Evolutionary conservation across 345 rosid genomes (phyloP).

Genomic region (Carallia brachiata): DNA sequence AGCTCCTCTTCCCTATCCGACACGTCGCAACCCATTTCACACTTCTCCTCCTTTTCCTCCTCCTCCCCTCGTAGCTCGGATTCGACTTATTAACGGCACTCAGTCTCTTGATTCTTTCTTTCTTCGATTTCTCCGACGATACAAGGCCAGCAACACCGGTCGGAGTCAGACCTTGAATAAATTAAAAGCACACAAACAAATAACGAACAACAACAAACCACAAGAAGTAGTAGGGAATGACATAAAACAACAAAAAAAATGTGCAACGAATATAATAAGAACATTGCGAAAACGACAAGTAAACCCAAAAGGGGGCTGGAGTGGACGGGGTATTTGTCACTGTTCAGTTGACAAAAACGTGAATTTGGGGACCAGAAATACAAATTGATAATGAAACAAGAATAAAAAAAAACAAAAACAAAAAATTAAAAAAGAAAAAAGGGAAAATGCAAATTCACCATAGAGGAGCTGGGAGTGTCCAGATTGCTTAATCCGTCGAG

Average conservation of each 20-base stretch:
- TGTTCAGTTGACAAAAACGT: slow-evolving; percentile 2
- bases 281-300: slow-evolving; percentile 39
- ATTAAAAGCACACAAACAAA: not conserved
- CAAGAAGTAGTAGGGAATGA: not conserved
- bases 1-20: slow-evolving; percentile 34
- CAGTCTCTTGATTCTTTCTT: slow-evolving; percentile 50
- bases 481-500: slow-evolving; percentile 49
- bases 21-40: slow-evolving; percentile 40
- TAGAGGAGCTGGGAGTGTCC: slow-evolving; percentile 38
- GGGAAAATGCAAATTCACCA: slow-evolving; percentile 32
- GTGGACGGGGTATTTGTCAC: slow-evolving; percentile 9
- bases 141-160: slow-evolving; percentile 27
- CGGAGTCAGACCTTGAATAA: slow-evolving; percentile 15
- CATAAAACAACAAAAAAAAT: not conserved
- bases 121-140: slow-evolving; percentile 53
- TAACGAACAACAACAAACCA: not conserved
- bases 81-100: slow-evolving; percentile 41
- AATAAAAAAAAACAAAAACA: slow-evolving; percentile 1
- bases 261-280: slow-evolving; percentile 21
- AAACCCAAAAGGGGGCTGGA: slow-evolving; percentile 7
- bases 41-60: slow-evolving; percentile 15
- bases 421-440: not conserved
- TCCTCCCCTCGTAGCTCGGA: slow-evolving; percentile 21
- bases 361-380: slow-evolving; percentile 13
- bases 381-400: not conserved